These are phyloP conservation scores for Macrolepiota albuminosa DNA, from an alignment of 768 basidiomycete genomes.

Conservation along the genomic window DNA sequence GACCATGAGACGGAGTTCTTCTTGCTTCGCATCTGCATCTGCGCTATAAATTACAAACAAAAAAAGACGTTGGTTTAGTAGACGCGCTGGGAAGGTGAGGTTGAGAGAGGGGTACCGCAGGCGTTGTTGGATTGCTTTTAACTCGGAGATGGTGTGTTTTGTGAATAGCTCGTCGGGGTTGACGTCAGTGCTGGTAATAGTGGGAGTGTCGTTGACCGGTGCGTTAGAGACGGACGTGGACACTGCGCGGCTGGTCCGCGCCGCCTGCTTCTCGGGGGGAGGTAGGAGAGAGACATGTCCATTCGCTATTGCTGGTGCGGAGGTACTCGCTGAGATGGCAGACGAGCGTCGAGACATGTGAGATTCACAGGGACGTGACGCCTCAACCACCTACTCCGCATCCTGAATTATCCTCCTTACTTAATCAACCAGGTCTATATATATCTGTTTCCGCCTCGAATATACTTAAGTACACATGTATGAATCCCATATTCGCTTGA, in stretches of 20 bases:
- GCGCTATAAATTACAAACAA: slow-evolving; percentile 54
- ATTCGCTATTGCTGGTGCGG: slow-evolving; percentile 19
- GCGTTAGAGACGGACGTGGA: slow-evolving; percentile 19
- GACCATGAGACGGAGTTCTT: slow-evolving; percentile 86
- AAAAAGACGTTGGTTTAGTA: neutral
- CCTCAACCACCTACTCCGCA: neutral
- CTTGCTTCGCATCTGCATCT: slow-evolving; percentile 84
- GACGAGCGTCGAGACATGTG: slow-evolving; percentile 26
- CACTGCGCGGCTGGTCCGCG: slow-evolving; percentile 3
- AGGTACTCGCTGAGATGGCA: slow-evolving; percentile 14
- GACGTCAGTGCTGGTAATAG: slow-evolving; percentile 18
- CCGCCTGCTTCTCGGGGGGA: slow-evolving; percentile 10
- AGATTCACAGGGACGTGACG: slow-evolving; percentile 6
- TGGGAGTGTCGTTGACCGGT: slow-evolving; percentile 15
- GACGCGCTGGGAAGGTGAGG: neutral
- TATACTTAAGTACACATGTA: too few species aligned
- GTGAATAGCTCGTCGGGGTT: slow-evolving; percentile 75
- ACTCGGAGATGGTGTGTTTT: slow-evolving; percentile 66
- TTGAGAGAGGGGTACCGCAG: slow-evolving; percentile 41
- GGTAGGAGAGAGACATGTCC: slow-evolving; percentile 17
- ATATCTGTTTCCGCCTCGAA: too few species aligned
- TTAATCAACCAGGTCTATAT: slow-evolving; percentile 5
- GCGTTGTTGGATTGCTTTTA: slow-evolving; percentile 61
- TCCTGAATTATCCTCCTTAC: slow-evolving; percentile 8
- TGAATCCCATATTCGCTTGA: too few species aligned